phyloP scores from a whole-genome alignment of 2,329 filamentous ascomycete genomes.

The Colletotrichum higginsianum region DNA sequence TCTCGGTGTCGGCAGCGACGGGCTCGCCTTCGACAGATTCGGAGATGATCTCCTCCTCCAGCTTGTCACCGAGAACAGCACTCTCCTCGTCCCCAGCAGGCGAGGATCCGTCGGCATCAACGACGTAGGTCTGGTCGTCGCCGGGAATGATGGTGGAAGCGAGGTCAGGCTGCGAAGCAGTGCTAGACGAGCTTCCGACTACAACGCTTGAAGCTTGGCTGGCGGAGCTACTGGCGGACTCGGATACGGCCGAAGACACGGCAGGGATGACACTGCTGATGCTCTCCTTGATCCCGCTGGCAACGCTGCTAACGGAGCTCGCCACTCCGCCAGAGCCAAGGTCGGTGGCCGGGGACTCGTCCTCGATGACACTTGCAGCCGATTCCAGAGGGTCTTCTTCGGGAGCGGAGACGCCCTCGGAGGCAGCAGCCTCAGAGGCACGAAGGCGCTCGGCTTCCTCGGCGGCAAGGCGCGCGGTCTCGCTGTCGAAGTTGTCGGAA shows the following conservation, averaged over 20 bases:
- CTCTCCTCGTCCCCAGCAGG: slow-evolving; percentile 41
- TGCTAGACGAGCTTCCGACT: slow-evolving; percentile 12
- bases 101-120: slow-evolving; percentile 44
- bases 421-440: slow-evolving; percentile 48
- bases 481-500: slow-evolving; percentile 83
- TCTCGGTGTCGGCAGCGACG: slow-evolving; percentile 48
- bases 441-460: slow-evolving; percentile 58
- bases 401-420: slow-evolving; percentile 28
- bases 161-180: slow-evolving; percentile 32
- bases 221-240: slow-evolving; percentile 44
- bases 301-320: slow-evolving; percentile 29
- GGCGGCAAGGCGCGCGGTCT: slow-evolving; percentile 71
- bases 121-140: slow-evolving; percentile 40
- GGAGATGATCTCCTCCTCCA: slow-evolving; percentile 46
- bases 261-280: slow-evolving; percentile 40
- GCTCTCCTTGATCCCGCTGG: slow-evolving; percentile 24
- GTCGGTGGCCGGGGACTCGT: slow-evolving; percentile 39
- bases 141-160: slow-evolving; percentile 41
- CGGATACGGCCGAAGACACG: slow-evolving; percentile 44
- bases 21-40: slow-evolving; percentile 48
- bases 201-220: slow-evolving; percentile 43
- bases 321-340: slow-evolving; percentile 11
- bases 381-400: slow-evolving; percentile 43
- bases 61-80: slow-evolving; percentile 40
- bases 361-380: slow-evolving; percentile 38